Evolutionary conservation across 257 asterid genomes (phyloP).

Genomic region (Plectranthus barbatus): DNA sequence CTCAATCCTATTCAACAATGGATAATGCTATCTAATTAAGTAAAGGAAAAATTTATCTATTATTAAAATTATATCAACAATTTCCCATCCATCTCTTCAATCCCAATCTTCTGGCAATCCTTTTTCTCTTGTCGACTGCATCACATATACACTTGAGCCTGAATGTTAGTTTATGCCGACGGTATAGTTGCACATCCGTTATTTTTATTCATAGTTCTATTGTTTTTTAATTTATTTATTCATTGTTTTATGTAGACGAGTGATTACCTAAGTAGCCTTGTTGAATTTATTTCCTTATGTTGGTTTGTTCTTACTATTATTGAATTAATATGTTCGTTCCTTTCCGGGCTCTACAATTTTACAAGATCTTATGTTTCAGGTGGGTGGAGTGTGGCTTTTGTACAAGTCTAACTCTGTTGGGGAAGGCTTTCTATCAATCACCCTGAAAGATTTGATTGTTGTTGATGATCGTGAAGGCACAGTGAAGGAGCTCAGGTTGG

Average conservation of each 20-base stretch:
- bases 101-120: too few relatives aligned
- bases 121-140: too few relatives aligned
- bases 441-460: slow-evolving; percentile 71
- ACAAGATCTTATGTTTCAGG: slow-evolving; percentile 40
- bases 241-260: neutral
- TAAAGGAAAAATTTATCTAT: too few relatives aligned
- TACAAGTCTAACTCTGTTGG: slow-evolving; percentile 63
- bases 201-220: neutral
- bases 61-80: too few relatives aligned
- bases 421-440: slow-evolving; percentile 76
- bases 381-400: slow-evolving; percentile 78
- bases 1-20: too few relatives aligned
- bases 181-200: neutral
- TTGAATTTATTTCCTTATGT: neutral
- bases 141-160: too few relatives aligned
- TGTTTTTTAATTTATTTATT: neutral
- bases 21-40: too few relatives aligned
- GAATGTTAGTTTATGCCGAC: too few relatives aligned
- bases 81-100: too few relatives aligned
- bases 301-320: slow-evolving; percentile 12
- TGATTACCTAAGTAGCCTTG: neutral
- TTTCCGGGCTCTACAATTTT: slow-evolving; percentile 9
- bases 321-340: neutral
- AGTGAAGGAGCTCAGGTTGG: slow-evolving; percentile 84
- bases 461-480: slow-evolving; percentile 94